Base-by-base conservation (phyloP, 371 early-diverging fungal species). In the Lichtheimia hyalospora region DNA sequence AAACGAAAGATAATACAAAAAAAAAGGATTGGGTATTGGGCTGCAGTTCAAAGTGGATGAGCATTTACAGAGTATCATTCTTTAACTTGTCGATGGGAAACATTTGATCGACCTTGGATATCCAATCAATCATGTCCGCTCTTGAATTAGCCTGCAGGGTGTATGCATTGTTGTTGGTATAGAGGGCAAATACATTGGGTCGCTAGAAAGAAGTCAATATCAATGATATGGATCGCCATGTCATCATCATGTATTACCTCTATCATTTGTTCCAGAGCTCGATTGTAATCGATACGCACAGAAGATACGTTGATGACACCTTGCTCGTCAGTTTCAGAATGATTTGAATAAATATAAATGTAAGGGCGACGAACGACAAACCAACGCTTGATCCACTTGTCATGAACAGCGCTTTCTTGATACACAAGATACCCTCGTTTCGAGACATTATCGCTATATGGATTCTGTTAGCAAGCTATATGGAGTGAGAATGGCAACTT, bases 311-410 rank as follows among this genome's bases (percentile, higher is more conserved):
- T 90, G 61, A 94, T 84, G 3, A 92, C 86, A 24, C 86, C 86
- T 25, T 87, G 78, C 61, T 92, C 88, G 42, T 87, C 87, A n/a
- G 71, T 67, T 63, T 91, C 91, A 4, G 79, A 71, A 13, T 84
- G 69, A 59, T 84, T 79, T 28, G 71, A 72, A 70, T 90, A 93
- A 43, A 93, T 82, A 62, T 88, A 92, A 54, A 96, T 79, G 62
- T 90, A 92, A 13, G 96, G 96, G 48, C 89, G 78, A 63, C 92
- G 89, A 51, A 96, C 82, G 28, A 94, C 92, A 72, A 93, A 86
- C 90, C 90, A 94, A 5, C 89, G 82, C 58, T 86, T 84, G 5
- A 82, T 73, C 96, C 96, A 96, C 24, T 66, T 62, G 54, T 89
- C 89, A 34, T 80, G 79, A 7, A 74, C 68, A 7, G 81, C 74